These are phyloP conservation scores for Colletotrichum tanaceti DNA, from an alignment of 2,329 filamentous ascomycete species.

Conservation along the genomic window DNA sequence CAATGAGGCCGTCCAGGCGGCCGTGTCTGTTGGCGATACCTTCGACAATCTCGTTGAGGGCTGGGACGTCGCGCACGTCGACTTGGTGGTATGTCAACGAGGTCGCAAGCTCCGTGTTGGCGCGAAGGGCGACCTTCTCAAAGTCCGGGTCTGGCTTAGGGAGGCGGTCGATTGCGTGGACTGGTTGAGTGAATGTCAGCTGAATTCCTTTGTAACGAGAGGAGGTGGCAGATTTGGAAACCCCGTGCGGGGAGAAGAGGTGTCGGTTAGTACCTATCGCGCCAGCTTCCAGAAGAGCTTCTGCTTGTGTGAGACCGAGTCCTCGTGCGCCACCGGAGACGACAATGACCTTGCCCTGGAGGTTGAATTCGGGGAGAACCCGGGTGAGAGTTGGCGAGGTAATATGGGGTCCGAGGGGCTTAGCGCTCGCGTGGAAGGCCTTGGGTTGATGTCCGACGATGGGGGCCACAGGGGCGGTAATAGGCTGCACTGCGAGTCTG, in stretches of 20 bases:
- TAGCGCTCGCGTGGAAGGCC: conserved; percentile 31
- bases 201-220: conserved; percentile 3
- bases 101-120: conserved; percentile 72
- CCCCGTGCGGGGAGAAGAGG: neutral
- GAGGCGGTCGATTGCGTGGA: conserved; percentile 75
- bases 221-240: neutral
- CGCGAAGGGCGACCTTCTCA: conserved; percentile 71
- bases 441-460: conserved; percentile 22
- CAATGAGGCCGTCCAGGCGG: conserved; percentile 82
- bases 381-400: conserved; percentile 41
- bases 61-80: conserved; percentile 79
- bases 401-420: conserved; percentile 35
- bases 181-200: conserved; percentile 48
- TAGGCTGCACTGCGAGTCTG: conserved; percentile 24
- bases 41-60: conserved; percentile 74
- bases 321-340: conserved; percentile 83
- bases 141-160: conserved; percentile 67
- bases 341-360: conserved; percentile 78
- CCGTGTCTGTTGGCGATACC: conserved; percentile 77
- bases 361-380: conserved; percentile 77
- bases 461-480: conserved; percentile 13
- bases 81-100: conserved; percentile 80
- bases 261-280: conserved; percentile 65
- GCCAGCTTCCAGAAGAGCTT: conserved; percentile 83
- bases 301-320: conserved; percentile 80